These are phyloP conservation scores for Rutstroemia sydowiana DNA, from an alignment of 2,329 filamentous ascomycete genomes.

Conservation along the genomic window DNA sequence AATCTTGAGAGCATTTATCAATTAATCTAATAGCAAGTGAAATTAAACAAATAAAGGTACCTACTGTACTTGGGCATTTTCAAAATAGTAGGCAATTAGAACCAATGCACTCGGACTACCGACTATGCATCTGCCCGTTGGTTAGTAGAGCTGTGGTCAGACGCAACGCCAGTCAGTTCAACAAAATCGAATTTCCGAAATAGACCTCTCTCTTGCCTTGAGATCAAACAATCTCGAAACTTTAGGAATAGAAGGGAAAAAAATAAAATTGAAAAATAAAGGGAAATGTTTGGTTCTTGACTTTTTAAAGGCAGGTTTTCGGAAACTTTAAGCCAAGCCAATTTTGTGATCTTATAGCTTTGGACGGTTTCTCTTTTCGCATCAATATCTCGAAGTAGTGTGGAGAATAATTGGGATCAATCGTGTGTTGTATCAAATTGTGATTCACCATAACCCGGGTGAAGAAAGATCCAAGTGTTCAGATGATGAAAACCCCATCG, in stretches of 20 bases:
- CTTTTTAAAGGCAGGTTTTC: not conserved
- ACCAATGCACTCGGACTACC: slow-evolving; percentile 19
- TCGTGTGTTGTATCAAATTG: slow-evolving; percentile 19
- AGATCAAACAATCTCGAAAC: slow-evolving; percentile 19
- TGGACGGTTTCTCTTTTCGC: not conserved
- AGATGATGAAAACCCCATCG: slow-evolving; percentile 23
- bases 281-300: not conserved
- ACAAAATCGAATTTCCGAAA: slow-evolving; percentile 18
- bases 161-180: slow-evolving; percentile 16
- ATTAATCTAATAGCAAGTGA: not conserved
- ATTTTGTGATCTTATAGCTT: slow-evolving; percentile 1
- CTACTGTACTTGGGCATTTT: not conserved
- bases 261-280: not conserved
- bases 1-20: too few species aligned
- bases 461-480: slow-evolving; percentile 27
- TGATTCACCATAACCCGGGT: slow-evolving; percentile 24
- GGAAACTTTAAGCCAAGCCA: slow-evolving; percentile 3
- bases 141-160: slow-evolving; percentile 18
- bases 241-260: not conserved
- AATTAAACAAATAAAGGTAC: not conserved
- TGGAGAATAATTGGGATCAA: slow-evolving; percentile 7
- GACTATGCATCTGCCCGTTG: slow-evolving; percentile 26
- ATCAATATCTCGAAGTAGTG: slow-evolving; percentile 7
- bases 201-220: slow-evolving; percentile 6
- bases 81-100: not conserved